Evolutionary conservation across 2,329 filamentous ascomycete genomes (phyloP).

Genomic region (Tolypocladium album): DNA sequence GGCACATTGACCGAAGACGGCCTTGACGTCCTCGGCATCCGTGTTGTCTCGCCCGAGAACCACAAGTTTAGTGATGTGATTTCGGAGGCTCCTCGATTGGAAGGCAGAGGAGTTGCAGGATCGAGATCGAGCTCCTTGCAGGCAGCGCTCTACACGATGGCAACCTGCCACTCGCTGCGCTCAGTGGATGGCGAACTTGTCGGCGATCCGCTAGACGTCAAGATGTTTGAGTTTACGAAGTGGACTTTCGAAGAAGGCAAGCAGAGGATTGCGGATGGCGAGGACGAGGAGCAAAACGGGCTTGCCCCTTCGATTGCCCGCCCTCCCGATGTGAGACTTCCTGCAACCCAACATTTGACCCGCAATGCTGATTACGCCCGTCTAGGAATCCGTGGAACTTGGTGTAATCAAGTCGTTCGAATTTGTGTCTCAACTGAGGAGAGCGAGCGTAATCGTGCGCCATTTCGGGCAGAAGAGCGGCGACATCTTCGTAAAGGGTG

Average conservation of each 20-base stretch:
- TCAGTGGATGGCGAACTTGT: constrained; percentile 80
- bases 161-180: constrained; percentile 87
- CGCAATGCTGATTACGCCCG: constrained; percentile 9
- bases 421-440: constrained; percentile 83
- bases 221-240: constrained; percentile 95
- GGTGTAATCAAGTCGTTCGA: constrained; percentile 89
- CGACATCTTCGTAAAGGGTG: constrained; percentile 89
- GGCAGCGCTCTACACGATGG: constrained; percentile 85
- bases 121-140: constrained; percentile 20
- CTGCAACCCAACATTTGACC: neutral
- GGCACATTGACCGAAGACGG: constrained; percentile 97
- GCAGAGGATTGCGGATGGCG: constrained; percentile 50
- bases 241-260: constrained; percentile 90
- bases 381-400: constrained; percentile 58
- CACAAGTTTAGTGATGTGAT: constrained; percentile 67
- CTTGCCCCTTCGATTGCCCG: constrained; percentile 82
- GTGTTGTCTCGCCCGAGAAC: constrained; percentile 56
- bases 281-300: constrained; percentile 64
- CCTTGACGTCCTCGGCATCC: constrained; percentile 81
- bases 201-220: constrained; percentile 88
- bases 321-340: constrained; percentile 47
- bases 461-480: constrained; percentile 77
- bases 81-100: constrained; percentile 31
- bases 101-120: neutral
- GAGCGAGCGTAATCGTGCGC: constrained; percentile 86